Evolutionary conservation across 805 yeast genomes (phyloP).

Genomic region (Dipodascus geniculatus): DNA sequence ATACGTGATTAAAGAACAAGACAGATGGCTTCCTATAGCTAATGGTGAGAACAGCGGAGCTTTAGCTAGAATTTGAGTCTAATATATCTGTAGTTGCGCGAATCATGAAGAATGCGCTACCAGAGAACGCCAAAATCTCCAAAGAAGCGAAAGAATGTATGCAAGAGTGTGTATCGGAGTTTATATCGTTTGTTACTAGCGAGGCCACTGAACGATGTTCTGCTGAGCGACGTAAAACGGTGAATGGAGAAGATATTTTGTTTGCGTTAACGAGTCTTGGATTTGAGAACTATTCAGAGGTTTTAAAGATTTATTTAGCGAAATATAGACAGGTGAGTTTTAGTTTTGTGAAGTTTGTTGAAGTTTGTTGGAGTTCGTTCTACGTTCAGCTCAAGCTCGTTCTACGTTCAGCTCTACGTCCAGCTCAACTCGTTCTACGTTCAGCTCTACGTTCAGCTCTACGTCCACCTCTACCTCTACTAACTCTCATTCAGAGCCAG

Average conservation of each 20-base stretch:
- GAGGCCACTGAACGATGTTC: conserved; percentile 53
- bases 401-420: no score
- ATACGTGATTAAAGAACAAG: conserved; percentile 31
- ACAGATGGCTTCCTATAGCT: conserved; percentile 51
- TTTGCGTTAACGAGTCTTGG: conserved; percentile 55
- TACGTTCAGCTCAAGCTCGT: no score
- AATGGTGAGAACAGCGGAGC: conserved; percentile 27
- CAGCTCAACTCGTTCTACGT: no score
- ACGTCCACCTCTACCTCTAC: no score
- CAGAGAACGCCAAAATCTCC: conserved; percentile 61
- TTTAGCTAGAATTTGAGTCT: no score
- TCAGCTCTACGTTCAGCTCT: no score
- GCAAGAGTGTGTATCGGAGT: conserved; percentile 61
- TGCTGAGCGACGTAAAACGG: conserved; percentile 56
- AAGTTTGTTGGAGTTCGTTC: no score
- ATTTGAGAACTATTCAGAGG: conserved; percentile 60
- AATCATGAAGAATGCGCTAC: conserved; percentile 64
- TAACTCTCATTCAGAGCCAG: not conserved
- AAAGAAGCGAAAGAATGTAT: conserved; percentile 72
- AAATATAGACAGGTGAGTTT: conserved; percentile 40
- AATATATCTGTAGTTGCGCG: conserved; percentile 30
- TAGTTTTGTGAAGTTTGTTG: conserved; percentile 8
- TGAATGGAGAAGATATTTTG: conserved; percentile 58
- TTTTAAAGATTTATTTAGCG: conserved; percentile 54
- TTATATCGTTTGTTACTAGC: conserved; percentile 55